Evolutionary conservation across 2,329 filamentous ascomycete species (phyloP).

Genomic region (Dactylellina cionopaga): DNA sequence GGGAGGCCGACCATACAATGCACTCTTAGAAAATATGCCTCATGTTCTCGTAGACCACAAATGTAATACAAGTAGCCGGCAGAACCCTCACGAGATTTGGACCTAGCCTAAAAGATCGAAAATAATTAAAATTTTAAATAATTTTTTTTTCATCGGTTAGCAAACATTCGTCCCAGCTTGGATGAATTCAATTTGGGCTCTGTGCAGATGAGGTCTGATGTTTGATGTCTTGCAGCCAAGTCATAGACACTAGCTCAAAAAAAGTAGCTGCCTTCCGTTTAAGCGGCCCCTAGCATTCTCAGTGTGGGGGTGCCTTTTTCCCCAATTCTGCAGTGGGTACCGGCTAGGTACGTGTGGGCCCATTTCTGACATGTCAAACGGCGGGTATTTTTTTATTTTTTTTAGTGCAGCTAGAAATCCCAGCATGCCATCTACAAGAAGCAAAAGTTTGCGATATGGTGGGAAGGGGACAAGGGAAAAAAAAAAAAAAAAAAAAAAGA

Average conservation of each 20-base stretch:
- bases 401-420: slow-evolving; percentile 30
- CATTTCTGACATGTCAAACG: slow-evolving; percentile 50
- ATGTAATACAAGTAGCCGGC: slow-evolving; percentile 95
- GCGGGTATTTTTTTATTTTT: slow-evolving; percentile 37
- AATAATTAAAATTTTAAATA: neutral
- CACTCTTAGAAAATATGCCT: slow-evolving; percentile 64
- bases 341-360: slow-evolving; percentile 52
- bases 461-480: neutral
- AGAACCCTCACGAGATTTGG: slow-evolving; percentile 91
- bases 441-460: slow-evolving; percentile 44
- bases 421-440: slow-evolving; percentile 30
- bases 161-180: neutral
- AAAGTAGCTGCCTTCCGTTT: slow-evolving; percentile 40
- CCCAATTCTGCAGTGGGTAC: slow-evolving; percentile 12
- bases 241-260: slow-evolving; percentile 1
- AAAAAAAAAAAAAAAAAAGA: slow-evolving; percentile 37
- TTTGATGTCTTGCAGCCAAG: slow-evolving; percentile 13
- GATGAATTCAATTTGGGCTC: neutral
- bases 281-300: slow-evolving; percentile 16
- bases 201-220: neutral
- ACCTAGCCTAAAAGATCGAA: slow-evolving; percentile 67
- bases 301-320: slow-evolving; percentile 12
- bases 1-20: no score
- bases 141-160: slow-evolving; percentile 16
- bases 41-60: slow-evolving; percentile 95